These are phyloP conservation scores for Gossypium thurberi DNA, from an alignment of 345 rosid species.

Conservation along the genomic window DNA sequence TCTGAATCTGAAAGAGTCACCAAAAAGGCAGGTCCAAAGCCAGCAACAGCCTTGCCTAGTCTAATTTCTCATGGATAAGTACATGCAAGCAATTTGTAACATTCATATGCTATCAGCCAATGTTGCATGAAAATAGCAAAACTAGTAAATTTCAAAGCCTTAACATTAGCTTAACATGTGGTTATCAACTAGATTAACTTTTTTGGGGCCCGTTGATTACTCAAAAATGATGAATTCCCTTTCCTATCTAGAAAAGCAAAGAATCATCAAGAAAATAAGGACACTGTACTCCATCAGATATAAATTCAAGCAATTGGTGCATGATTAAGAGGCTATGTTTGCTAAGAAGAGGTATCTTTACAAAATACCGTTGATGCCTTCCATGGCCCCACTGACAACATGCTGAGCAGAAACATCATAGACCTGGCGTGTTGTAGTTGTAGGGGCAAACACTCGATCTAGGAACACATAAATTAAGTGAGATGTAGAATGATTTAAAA, in stretches of 20 bases:
- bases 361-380: conserved; percentile 78
- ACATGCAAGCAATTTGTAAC: neutral
- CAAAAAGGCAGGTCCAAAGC: neutral
- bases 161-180: neutral
- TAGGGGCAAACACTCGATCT: conserved; percentile 98
- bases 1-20: neutral
- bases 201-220: no score
- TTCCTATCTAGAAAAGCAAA: neutral
- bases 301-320: no score
- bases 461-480: conserved; percentile 15
- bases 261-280: neutral
- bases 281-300: neutral
- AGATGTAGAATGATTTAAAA: neutral
- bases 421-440: conserved; percentile 98
- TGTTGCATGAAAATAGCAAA: neutral
- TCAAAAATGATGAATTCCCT: no score
- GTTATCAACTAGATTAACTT: neutral
- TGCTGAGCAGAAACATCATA: conserved; percentile 97
- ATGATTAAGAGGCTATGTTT: conserved; percentile 6
- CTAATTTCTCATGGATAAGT: neutral
- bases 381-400: conserved; percentile 93
- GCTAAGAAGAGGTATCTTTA: conserved; percentile 8
- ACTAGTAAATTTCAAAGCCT: neutral
- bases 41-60: neutral
- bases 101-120: neutral